A percentile compares a stretch with the other conserved stretches of the same genome.
These are phyloP conservation scores for Dactylellina parvicollis DNA, from an alignment of 2,329 filamentous ascomycete genomes.

Conservation along the genomic window DNA sequence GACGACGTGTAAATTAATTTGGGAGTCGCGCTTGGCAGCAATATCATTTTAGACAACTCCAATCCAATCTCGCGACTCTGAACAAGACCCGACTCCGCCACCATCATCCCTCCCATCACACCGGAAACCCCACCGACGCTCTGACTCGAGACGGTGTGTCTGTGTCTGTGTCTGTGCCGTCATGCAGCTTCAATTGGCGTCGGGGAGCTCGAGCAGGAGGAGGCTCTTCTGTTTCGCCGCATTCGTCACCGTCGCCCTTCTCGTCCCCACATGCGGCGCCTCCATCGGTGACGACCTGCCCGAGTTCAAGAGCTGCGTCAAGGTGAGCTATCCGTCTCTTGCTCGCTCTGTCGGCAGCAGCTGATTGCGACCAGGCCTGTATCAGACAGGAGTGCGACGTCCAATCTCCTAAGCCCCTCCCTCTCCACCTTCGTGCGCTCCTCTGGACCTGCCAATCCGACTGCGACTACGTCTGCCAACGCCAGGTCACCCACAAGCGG, in stretches of 20 bases:
- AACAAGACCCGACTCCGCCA: too few relatives aligned
- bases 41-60: too few relatives aligned
- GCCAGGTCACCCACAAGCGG: slow-evolving; percentile 81
- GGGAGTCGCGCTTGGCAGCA: neutral
- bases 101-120: too few relatives aligned
- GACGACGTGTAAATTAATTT: neutral
- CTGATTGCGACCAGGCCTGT: slow-evolving; percentile 13
- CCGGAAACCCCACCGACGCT: too few relatives aligned
- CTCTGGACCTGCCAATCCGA: slow-evolving; percentile 92
- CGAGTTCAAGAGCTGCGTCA: slow-evolving; percentile 85
- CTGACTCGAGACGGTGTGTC: too few relatives aligned
- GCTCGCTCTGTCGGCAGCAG: slow-evolving; percentile 53
- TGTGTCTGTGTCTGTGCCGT: too few relatives aligned
- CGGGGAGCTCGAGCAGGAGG: too few relatives aligned
- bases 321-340: slow-evolving; percentile 72
- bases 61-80: too few relatives aligned
- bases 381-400: slow-evolving; percentile 48
- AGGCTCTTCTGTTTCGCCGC: slow-evolving; percentile 4
- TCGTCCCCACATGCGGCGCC: slow-evolving; percentile 66
- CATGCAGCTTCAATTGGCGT: neutral
- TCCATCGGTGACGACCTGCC: slow-evolving; percentile 85
- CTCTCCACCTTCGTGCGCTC: slow-evolving; percentile 83
- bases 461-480: slow-evolving; percentile 98
- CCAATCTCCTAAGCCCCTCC: slow-evolving; percentile 34
- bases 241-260: slow-evolving; percentile 58